These are phyloP conservation scores for Priceomyces castillae DNA, from an alignment of 805 yeast species.

Conservation along the genomic window DNA sequence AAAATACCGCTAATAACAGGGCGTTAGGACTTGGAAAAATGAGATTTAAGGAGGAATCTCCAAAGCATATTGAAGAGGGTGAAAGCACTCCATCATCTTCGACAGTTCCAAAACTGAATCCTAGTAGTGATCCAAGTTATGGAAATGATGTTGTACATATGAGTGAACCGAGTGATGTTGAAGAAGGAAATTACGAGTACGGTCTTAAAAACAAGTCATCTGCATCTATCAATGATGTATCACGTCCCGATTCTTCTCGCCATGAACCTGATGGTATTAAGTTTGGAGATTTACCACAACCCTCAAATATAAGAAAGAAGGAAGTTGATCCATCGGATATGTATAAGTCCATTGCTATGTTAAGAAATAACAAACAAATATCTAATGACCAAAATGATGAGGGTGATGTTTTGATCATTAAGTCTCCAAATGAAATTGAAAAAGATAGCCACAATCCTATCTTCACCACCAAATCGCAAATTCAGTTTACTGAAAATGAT, in stretches of 20 bases:
- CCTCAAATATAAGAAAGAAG: conserved; percentile 39
- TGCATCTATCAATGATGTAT: not conserved
- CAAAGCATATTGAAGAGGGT: not conserved
- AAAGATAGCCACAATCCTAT: conserved; percentile 33
- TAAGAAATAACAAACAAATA: conserved; percentile 47
- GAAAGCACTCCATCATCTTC: conserved; percentile 15
- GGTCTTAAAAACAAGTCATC: not conserved
- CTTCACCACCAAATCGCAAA: conserved; percentile 28
- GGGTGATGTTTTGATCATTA: conserved; percentile 67
- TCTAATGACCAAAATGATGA: conserved; percentile 25
- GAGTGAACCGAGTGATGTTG: conserved; percentile 42
- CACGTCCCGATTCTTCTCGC: not conserved
- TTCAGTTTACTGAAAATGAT: conserved; percentile 23
- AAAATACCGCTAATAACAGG: conserved; percentile 23
- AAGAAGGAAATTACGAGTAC: conserved; percentile 6
- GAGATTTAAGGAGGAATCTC: conserved; percentile 2
- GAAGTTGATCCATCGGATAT: conserved; percentile 75
- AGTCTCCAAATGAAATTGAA: conserved; percentile 74
- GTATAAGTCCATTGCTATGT: conserved; percentile 77
- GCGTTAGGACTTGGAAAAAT: conserved; percentile 23
- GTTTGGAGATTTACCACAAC: conserved; percentile 61
- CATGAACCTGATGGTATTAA: conserved; percentile 38
- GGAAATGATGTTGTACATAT: conserved; percentile 24
- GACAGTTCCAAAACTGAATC: conserved; percentile 6
- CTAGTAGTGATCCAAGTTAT: conserved; percentile 6